Evolutionary conservation across 78 protist species (phyloP).

Genomic region (Dictyostelium discoideum): dicty_2.7 NC_007089.4:1935501-1936000

Average conservation of each 20-base stretch:
- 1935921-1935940: conserved; percentile 1
- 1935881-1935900: not conserved
- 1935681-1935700: conserved; percentile 11
- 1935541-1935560: conserved; percentile 53
- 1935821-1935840: not conserved
- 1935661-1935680: not conserved
- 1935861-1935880: not conserved
- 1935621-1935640: conserved; percentile 40
- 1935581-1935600: conserved; percentile 22
- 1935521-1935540: conserved; percentile 10
- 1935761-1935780: not conserved
- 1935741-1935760: not conserved
- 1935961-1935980: conserved; percentile 6
- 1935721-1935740: not conserved
- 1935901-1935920: not conserved
- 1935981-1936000: not conserved
- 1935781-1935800: not conserved
- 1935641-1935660: not conserved
- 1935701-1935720: not conserved
- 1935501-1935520: conserved; percentile 9
- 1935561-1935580: conserved; percentile 34
- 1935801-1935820: not conserved
- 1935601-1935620: conserved; percentile 24
- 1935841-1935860: not conserved
- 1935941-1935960: conserved; percentile 4